Evolutionary conservation across 345 rosid species (phyloP), one percentile per base, ranked within the genome.

Genomic region (Linum usitatissimum): DNA sequence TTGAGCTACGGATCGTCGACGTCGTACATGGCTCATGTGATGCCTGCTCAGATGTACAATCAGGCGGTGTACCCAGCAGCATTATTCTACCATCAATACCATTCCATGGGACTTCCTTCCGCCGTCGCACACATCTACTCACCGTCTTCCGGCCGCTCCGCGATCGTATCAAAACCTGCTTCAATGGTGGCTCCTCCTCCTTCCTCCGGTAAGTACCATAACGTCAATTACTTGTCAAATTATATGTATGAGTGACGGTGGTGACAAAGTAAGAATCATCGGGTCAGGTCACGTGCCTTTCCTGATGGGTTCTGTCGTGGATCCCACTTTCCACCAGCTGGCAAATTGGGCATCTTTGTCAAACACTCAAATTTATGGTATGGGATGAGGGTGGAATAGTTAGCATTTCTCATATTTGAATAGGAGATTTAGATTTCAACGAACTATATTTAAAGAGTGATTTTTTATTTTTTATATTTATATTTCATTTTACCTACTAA

Each of bases 61-160:
- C 83, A 54, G 66, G 92, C 38, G 87, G 76, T 89, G 88, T 87
- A 89, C 85, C 90, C 91, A 23, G 28, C 28, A 23, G 8, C 64
- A 79, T 3, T 87, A 87, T 71, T 71, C 75, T 91, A 86, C 62
- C 23, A 55, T 19, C 94, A 82, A 56, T 79, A 91, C n/a, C 93
- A 79, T 42, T 71, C 95, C 8, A 74, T 92, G 75, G 98, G 95
- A 42, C 70, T 86, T 15, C 96, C 93, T 9, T 83, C 51, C 10
- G 3, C 48, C 10, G 48, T 7, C 10, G 48, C 82, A 59, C 92
- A 86, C 63, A 62, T 82, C 54, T 79, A 76, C 57, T 83, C 81
- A 2, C 66, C 79, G 5, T 21, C 81, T 1, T 63, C 59, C 30
- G 30, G 59, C 84, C 0, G 77, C 78, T 86, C 86, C 0, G 54